These are phyloP conservation scores for Lentithecium fluviatile DNA, from an alignment of 495 filamentous ascomycete species.

Conservation along the genomic window DNA sequence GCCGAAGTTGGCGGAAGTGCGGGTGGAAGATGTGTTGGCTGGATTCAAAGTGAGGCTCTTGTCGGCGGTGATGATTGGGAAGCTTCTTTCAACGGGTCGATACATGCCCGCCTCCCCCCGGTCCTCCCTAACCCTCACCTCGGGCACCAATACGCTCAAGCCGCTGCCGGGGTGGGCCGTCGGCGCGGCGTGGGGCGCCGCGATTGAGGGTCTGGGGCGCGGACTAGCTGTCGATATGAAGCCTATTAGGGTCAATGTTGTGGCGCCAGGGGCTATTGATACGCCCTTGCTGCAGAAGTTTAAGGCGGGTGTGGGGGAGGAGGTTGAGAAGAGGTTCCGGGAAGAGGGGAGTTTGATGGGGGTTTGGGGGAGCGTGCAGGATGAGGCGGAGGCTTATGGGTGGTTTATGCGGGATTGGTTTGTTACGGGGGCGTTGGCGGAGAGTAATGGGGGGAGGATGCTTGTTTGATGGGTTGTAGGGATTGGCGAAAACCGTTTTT, in stretches of 20 bases:
- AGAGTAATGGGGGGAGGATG: constrained; percentile 28
- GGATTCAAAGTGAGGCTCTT: constrained; percentile 48
- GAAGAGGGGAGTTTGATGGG: constrained; percentile 45
- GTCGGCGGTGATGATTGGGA: constrained; percentile 54
- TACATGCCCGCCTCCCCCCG: constrained; percentile 46
- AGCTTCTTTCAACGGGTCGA: constrained; percentile 41
- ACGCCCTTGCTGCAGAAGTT: constrained; percentile 53
- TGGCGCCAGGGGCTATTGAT: constrained; percentile 55
- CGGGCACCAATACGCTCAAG: constrained; percentile 49
- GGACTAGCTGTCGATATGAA: constrained; percentile 58
- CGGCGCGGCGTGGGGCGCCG: constrained; percentile 42
- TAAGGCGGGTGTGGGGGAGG: constrained; percentile 39
- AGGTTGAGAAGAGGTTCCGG: constrained; percentile 40
- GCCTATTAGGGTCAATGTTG: constrained; percentile 61
- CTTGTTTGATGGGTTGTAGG: constrained; percentile 6
- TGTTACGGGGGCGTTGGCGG: constrained; percentile 47
- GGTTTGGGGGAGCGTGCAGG: constrained; percentile 51
- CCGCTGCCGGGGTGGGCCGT: constrained; percentile 52
- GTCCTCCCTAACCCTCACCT: constrained; percentile 57
- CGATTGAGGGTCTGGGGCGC: constrained; percentile 47
- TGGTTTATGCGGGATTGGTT: constrained; percentile 62
- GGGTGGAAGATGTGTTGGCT: constrained; percentile 31
- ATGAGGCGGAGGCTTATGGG: constrained; percentile 64
- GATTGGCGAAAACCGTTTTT: background rate
- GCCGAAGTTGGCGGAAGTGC: constrained; percentile 43